Percentiles rank a stretch among this genome's conserved stretches.
Evolutionary conservation across 2,329 filamentous ascomycete species (phyloP).

Genomic region (Colletotrichum lupini): DNA sequence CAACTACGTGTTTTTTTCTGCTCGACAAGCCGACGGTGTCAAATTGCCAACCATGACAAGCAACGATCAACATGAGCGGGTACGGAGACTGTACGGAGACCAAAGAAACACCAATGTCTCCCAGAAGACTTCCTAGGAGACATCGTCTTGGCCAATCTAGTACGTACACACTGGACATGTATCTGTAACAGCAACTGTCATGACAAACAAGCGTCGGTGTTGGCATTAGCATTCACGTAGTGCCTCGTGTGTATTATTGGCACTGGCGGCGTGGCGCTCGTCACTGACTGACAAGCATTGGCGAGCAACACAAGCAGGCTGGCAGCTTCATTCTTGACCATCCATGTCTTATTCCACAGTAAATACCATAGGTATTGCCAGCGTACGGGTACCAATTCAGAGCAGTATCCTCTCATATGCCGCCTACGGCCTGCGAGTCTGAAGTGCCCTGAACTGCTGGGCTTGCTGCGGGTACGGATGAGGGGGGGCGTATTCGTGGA

Average conservation of each 20-base stretch:
- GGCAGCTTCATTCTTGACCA: not conserved
- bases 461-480: conserved; percentile 5
- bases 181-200: conserved; percentile 13
- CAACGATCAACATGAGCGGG: not conserved
- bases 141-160: conserved; percentile 5
- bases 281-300: conserved; percentile 16
- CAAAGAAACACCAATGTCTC: not conserved
- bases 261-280: conserved; percentile 1
- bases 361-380: not conserved
- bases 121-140: not conserved
- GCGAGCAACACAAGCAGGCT: not conserved
- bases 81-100: not conserved
- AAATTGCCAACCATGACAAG: not conserved
- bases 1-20: not conserved
- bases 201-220: not conserved
- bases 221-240: conserved; percentile 10
- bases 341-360: not conserved
- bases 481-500: conserved; percentile 19
- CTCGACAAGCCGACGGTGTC: not conserved
- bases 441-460: not conserved
- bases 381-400: not conserved
- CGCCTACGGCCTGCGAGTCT: not conserved
- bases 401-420: conserved; percentile 1
- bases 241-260: conserved; percentile 1
- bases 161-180: conserved; percentile 6